Conservation (phyloP, 108 stramenopile species). For the Schizochytrium sp. region DNA sequence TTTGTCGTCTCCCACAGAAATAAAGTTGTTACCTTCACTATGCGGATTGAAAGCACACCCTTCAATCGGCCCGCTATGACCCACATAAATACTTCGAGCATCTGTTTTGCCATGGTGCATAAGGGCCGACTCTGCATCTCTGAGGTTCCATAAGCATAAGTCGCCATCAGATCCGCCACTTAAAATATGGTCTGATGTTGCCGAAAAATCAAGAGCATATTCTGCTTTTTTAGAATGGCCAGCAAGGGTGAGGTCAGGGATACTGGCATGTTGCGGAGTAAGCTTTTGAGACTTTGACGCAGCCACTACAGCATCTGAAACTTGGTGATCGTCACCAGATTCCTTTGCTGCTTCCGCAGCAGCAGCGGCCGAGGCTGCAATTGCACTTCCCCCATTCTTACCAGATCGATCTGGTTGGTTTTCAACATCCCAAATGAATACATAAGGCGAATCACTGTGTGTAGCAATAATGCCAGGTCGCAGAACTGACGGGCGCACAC, state of each 20-base stretch:
- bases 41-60: constrained; percentile 38
- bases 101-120: not conserved
- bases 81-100: not conserved
- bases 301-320: not conserved
- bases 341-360: not conserved
- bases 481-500: not conserved
- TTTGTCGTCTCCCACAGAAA: constrained; percentile 41
- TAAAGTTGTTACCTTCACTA: constrained; percentile 1
- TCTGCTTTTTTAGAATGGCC: constrained; percentile 16
- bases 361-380: constrained; percentile 7
- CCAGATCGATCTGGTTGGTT: constrained; percentile 50
- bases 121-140: constrained; percentile 36
- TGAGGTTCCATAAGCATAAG: constrained; percentile 29
- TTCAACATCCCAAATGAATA: constrained; percentile 44
- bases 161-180: constrained; percentile 13
- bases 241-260: constrained; percentile 25
- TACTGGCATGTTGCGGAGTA: constrained; percentile 19
- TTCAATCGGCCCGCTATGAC: constrained; percentile 6
- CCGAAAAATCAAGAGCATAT: constrained; percentile 57
- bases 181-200: constrained; percentile 10
- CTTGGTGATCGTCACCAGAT: not conserved
- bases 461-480: not conserved
- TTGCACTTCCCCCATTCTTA: not conserved
- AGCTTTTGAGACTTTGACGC: constrained; percentile 6
- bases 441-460: constrained; percentile 36